These are phyloP conservation scores for Mycena vitilis DNA, from an alignment of 768 basidiomycete species.

Conservation along the genomic window DNA sequence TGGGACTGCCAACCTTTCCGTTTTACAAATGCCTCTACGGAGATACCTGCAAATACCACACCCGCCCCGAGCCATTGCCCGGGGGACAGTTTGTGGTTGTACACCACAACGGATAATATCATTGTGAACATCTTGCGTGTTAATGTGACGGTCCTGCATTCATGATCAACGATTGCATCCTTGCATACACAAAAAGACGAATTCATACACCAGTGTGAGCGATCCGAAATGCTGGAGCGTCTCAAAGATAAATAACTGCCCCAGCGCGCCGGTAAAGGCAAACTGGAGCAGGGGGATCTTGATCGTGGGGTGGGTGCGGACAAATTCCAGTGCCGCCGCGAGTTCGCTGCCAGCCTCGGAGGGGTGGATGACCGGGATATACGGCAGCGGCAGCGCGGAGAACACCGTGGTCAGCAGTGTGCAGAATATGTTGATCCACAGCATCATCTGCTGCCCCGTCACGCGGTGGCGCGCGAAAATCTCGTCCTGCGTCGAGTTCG, in stretches of 20 bases:
- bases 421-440: conserved; percentile 94
- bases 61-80: conserved; percentile 96
- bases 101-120: conserved; percentile 93
- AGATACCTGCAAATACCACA: conserved; percentile 96
- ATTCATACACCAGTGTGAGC: conserved; percentile 85
- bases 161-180: conserved; percentile 26
- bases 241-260: conserved; percentile 98
- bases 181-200: conserved; percentile 4
- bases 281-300: conserved; percentile 83
- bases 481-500: conserved; percentile 97
- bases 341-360: conserved; percentile 74
- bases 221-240: conserved; percentile 93
- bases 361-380: conserved; percentile 87
- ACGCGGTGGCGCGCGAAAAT: conserved; percentile 84
- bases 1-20: conserved; percentile 71
- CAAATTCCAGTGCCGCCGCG: conserved; percentile 74
- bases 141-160: conserved; percentile 86
- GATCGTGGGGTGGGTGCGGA: conserved; percentile 81
- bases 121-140: conserved; percentile 98
- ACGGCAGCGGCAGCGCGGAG: conserved; percentile 78
- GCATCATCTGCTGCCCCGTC: conserved; percentile 98
- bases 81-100: conserved; percentile 82
- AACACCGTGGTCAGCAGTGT: conserved; percentile 78
- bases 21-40: conserved; percentile 92
- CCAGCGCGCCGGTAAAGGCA: conserved; percentile 90